phyloP scores from a whole-genome alignment of 208 protist species.

The Crithidia brevicula region DNA sequence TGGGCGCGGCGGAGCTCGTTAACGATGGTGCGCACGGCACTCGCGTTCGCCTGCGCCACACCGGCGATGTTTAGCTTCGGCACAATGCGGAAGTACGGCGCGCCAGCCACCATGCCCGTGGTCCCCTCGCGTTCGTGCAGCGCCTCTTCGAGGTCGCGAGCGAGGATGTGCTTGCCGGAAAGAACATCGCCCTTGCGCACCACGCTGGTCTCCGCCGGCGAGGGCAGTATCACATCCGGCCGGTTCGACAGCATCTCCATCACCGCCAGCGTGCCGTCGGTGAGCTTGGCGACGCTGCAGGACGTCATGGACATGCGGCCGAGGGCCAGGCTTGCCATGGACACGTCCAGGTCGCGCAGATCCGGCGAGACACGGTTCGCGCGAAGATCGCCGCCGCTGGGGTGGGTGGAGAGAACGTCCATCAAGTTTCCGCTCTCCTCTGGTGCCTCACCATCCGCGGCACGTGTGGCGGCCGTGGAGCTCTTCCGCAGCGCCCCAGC shows the following conservation, averaged over 20 bases:
- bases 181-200: constrained; percentile 80
- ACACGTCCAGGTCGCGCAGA: constrained; percentile 24
- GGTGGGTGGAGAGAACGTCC: neutral
- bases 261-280: constrained; percentile 65
- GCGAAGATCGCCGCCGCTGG: neutral
- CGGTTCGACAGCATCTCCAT: constrained; percentile 75
- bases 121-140: constrained; percentile 57
- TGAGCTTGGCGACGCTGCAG: constrained; percentile 58
- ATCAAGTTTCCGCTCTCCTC: neutral
- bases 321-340: constrained; percentile 42
- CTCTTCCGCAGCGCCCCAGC: neutral
- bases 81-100: constrained; percentile 87
- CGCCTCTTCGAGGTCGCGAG: constrained; percentile 78
- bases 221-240: constrained; percentile 66
- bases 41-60: constrained; percentile 79
- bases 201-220: constrained; percentile 64
- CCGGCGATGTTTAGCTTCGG: constrained; percentile 87
- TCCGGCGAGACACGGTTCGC: neutral
- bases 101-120: constrained; percentile 82
- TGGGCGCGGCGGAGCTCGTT: constrained; percentile 79
- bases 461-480: neutral
- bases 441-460: neutral
- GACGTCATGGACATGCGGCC: constrained; percentile 64
- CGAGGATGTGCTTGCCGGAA: constrained; percentile 78
- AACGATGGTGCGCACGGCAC: constrained; percentile 73